Percentiles rank a stretch among this genome's conserved stretches.
These are phyloP conservation scores for Pythium phragmitis DNA, from an alignment of 352 stramenopile species.

Conservation along the genomic window DNA sequence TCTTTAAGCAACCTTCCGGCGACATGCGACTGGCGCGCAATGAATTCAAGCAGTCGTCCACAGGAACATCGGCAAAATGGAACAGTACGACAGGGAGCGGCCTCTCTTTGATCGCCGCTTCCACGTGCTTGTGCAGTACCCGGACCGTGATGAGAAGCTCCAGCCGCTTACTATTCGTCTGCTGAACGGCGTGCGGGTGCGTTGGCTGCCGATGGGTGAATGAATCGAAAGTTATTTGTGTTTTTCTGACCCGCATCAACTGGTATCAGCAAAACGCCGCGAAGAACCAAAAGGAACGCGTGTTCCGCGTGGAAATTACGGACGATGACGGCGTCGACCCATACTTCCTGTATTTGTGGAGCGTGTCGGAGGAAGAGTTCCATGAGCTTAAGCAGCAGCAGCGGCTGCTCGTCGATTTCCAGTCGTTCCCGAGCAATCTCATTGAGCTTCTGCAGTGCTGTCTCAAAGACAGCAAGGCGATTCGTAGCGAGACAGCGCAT, in stretches of 20 bases:
- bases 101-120: slow-evolving; percentile 85
- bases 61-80: slow-evolving; percentile 40
- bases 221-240: background rate
- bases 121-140: slow-evolving; percentile 80
- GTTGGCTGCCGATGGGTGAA: background rate
- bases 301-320: slow-evolving; percentile 93
- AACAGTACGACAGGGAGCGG: slow-evolving; percentile 73
- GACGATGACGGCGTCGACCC: slow-evolving; percentile 90
- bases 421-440: slow-evolving; percentile 88
- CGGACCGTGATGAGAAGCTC: slow-evolving; percentile 79
- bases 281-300: slow-evolving; percentile 84
- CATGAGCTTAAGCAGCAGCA: slow-evolving; percentile 94
- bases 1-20: slow-evolving; percentile 19
- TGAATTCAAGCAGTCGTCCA: slow-evolving; percentile 18
- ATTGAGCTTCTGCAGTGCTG: slow-evolving; percentile 92
- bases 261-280: slow-evolving; percentile 58
- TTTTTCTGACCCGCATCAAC: background rate
- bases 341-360: slow-evolving; percentile 92
- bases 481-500: slow-evolving; percentile 15
- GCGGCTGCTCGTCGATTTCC: slow-evolving; percentile 92
- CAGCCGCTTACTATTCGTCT: slow-evolving; percentile 73
- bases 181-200: slow-evolving; percentile 70
- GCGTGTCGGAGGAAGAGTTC: slow-evolving; percentile 94
- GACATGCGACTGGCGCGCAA: slow-evolving; percentile 24
- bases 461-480: slow-evolving; percentile 65